Base-by-base conservation (phyloP, 345 rosid genomes). In the Pistacia atlantica region DNA sequence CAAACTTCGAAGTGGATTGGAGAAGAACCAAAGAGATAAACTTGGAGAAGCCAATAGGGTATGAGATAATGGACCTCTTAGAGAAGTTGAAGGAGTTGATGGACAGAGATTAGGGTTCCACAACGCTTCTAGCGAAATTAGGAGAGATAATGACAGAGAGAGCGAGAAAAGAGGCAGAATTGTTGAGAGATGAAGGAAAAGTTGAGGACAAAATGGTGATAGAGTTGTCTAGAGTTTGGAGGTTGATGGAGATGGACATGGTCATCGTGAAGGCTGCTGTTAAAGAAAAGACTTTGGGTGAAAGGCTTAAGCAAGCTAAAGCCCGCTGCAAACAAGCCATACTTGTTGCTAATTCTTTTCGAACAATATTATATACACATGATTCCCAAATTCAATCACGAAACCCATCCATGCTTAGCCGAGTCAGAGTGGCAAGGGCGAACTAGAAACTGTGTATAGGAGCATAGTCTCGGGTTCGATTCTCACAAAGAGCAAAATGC, bases 231-330 rank as follows among this genome's bases (percentile, higher is more conserved):
- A 90, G 98, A 78, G 98, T 95, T 49, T 83, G 93, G 90, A 90
- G 80, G 85, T 65, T 93, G 90, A 89, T 93, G 98, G 98, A 95
- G 90, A 95, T 95, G 98, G 98, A 95, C 78, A 83, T 95, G 78
- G 97, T 92, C 11, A 91, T 95, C 98, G 97, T 93, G 2, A 93
- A 90, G 83, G 97, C 94, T 72, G 89, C 98, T 3, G 91, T 93
- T 2, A 93, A 91, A 58, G 90, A 89, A 67, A 94, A 91, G 56
- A 95, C 98, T 56, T 65, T 95, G 76, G 76, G 35, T 62, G 85
- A 91, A 82, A 88, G 98, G 83, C 78, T 93, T 77, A 89, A 88
- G 71, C 91, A 91, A 74, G 97, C 98, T 9, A 91, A 79, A 78
- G 97, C 97, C 11, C 83, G 98, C 75, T 90, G 98, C 78, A 85